These are phyloP conservation scores for Chaetomiaceae sp. DNA, from an alignment of 2,329 filamentous ascomycete genomes.

Conservation along the genomic window DNA sequence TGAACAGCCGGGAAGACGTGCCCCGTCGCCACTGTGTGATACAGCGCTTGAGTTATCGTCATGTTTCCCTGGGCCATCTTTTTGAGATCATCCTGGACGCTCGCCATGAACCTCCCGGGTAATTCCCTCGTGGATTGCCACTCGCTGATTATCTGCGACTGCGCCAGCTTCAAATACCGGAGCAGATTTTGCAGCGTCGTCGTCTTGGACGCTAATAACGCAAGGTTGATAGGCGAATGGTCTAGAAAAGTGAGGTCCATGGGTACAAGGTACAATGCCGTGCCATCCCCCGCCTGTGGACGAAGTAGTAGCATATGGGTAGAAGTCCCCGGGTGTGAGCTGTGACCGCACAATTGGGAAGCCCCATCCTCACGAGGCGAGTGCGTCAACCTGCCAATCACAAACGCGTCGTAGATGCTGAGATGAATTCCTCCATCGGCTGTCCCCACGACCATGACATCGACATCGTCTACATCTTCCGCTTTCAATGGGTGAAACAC, in stretches of 20 bases:
- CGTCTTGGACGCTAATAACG: conserved; percentile 78
- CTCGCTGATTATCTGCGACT: conserved; percentile 73
- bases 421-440: conserved; percentile 68
- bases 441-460: conserved; percentile 72
- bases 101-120: conserved; percentile 70
- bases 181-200: conserved; percentile 83
- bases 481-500: conserved; percentile 61
- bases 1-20: conserved; percentile 69
- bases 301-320: conserved; percentile 67
- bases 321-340: conserved; percentile 68
- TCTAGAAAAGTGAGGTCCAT: conserved; percentile 81
- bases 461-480: conserved; percentile 67
- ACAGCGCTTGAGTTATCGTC: conserved; percentile 69
- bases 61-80: conserved; percentile 55
- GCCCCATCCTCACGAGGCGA: conserved; percentile 34
- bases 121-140: conserved; percentile 80
- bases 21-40: conserved; percentile 79
- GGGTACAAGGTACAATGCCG: conserved; percentile 59
- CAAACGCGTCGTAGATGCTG: conserved; percentile 80
- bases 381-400: conserved; percentile 63
- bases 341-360: conserved; percentile 52
- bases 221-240: conserved; percentile 72
- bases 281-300: conserved; percentile 35
- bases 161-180: conserved; percentile 76
- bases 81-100: conserved; percentile 69